A percentile compares a stretch with the other conserved stretches of the same genome.
phyloP scores from a whole-genome alignment of 495 filamentous ascomycete species.

The Penicillium mononematosum region DNA sequence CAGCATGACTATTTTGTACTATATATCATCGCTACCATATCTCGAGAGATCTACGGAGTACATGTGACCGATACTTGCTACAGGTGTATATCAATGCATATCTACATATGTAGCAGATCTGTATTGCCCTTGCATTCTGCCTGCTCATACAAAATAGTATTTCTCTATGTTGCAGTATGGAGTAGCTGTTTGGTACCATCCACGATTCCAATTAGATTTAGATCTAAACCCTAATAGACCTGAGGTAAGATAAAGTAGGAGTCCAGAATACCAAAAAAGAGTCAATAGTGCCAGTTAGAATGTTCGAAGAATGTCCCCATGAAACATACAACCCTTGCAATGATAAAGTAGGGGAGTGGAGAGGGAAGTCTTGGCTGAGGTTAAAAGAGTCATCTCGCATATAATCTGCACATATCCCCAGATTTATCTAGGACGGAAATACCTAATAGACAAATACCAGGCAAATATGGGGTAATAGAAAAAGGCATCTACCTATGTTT shows the following conservation, averaged over 20 bases:
- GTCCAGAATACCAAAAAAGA: background rate
- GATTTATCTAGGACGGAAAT: background rate
- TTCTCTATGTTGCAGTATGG: background rate
- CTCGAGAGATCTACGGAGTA: too few relatives aligned
- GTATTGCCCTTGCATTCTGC: background rate
- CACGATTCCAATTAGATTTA: background rate
- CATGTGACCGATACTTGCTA: too few relatives aligned
- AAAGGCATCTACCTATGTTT: background rate
- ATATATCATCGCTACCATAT: too few relatives aligned
- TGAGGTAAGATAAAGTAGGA: background rate
- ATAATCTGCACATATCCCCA: background rate
- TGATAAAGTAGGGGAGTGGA: slow-evolving; percentile 12
- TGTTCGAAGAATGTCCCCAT: slow-evolving; percentile 9
- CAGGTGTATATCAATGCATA: too few relatives aligned
- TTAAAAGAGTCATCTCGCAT: slow-evolving; percentile 2
- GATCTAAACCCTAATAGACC: background rate
- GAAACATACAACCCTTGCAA: slow-evolving; percentile 13
- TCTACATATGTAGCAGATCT: too few relatives aligned
- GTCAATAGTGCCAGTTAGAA: slow-evolving; percentile 5
- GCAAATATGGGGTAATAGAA: background rate
- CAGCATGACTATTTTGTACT: too few relatives aligned
- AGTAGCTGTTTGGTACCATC: background rate
- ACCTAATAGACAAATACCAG: background rate
- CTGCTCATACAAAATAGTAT: background rate
- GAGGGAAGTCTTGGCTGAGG: slow-evolving; percentile 8